Percentiles rank a stretch among this genome's conserved stretches.
Evolutionary conservation across 2,329 filamentous ascomycete genomes (phyloP).

Genomic region (Ilyonectria robusta): DNA sequence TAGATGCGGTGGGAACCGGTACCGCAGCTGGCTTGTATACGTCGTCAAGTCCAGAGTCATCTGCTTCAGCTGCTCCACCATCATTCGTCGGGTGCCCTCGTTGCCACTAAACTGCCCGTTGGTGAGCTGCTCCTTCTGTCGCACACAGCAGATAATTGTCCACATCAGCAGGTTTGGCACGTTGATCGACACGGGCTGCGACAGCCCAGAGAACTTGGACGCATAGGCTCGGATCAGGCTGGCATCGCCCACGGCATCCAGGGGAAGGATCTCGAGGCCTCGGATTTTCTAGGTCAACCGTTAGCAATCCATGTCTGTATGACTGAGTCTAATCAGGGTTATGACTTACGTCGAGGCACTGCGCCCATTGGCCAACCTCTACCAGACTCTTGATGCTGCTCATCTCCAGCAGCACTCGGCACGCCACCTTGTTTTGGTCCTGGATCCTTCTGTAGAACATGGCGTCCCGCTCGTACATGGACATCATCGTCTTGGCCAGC

Average conservation of each 20-base stretch:
- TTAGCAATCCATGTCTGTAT: constrained; percentile 33
- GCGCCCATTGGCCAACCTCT: constrained; percentile 69
- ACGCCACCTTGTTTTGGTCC: constrained; percentile 70
- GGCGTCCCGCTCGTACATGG: constrained; percentile 72
- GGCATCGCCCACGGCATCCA: constrained; percentile 81
- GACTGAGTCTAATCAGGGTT: not conserved
- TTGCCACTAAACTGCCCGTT: constrained; percentile 82
- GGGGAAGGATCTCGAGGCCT: constrained; percentile 82
- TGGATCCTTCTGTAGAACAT: constrained; percentile 73
- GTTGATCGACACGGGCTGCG: constrained; percentile 87
- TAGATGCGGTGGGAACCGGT: constrained; percentile 87
- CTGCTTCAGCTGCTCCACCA: constrained; percentile 80
- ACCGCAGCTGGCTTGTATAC: constrained; percentile 93
- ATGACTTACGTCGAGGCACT: constrained; percentile 70
- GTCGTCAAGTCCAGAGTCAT: constrained; percentile 93
- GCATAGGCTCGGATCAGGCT: constrained; percentile 84
- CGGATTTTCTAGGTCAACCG: constrained; percentile 75
- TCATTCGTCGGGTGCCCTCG: constrained; percentile 72
- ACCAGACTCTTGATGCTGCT: constrained; percentile 72
- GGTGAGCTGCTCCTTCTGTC: constrained; percentile 80
- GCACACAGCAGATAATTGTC: constrained; percentile 89
- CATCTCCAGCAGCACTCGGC: constrained; percentile 71
- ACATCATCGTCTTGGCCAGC: constrained; percentile 73
- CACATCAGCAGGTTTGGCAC: constrained; percentile 94
- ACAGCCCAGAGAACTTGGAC: constrained; percentile 83